Conservation (phyloP, 306 rosid species). For the Malus orientalis region DNA sequence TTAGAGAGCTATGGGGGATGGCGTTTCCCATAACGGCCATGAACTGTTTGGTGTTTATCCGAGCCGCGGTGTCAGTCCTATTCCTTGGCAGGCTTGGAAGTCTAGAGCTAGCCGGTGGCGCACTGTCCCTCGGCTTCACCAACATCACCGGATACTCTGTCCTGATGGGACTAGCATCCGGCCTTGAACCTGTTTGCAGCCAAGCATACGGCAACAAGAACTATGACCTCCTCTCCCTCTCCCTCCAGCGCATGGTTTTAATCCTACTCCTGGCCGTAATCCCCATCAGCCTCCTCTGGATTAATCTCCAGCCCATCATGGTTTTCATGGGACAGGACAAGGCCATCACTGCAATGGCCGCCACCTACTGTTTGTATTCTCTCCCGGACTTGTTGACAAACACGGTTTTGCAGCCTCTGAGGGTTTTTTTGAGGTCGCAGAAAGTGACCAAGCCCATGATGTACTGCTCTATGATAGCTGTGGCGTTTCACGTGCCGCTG, state of each 20-base stretch:
- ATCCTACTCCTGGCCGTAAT: slow-evolving; percentile 56
- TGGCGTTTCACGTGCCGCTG: slow-evolving; percentile 61
- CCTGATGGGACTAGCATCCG: slow-evolving; percentile 75
- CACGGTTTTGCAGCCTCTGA: slow-evolving; percentile 62
- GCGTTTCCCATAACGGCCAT: slow-evolving; percentile 70
- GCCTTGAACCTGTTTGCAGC: slow-evolving; percentile 85
- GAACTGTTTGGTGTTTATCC: slow-evolving; percentile 59
- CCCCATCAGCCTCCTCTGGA: slow-evolving; percentile 72
- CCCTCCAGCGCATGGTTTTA: slow-evolving; percentile 77
- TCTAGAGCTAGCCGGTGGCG: slow-evolving; percentile 93
- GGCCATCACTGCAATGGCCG: slow-evolving; percentile 59
- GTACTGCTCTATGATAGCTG: slow-evolving; percentile 78
- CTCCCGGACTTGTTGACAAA: slow-evolving; percentile 77
- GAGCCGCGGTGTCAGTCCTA: slow-evolving; percentile 68
- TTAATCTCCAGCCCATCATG: slow-evolving; percentile 67
- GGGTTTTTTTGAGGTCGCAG: slow-evolving; percentile 69
- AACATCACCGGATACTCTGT: slow-evolving; percentile 98
- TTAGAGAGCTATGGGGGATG: slow-evolving; percentile 74
- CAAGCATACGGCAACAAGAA: slow-evolving; percentile 85
- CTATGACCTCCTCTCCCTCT: slow-evolving; percentile 60
- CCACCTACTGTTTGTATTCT: slow-evolving; percentile 61
- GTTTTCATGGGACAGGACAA: slow-evolving; percentile 67
- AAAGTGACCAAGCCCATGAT: slow-evolving; percentile 78
- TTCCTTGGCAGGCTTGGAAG: slow-evolving; percentile 78
- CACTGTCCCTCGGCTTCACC: slow-evolving; percentile 89